Evolutionary conservation across 139 green algal species (phyloP), one percentile per base, ranked within the genome.

Genomic region (Haematococcus sp.): DNA sequence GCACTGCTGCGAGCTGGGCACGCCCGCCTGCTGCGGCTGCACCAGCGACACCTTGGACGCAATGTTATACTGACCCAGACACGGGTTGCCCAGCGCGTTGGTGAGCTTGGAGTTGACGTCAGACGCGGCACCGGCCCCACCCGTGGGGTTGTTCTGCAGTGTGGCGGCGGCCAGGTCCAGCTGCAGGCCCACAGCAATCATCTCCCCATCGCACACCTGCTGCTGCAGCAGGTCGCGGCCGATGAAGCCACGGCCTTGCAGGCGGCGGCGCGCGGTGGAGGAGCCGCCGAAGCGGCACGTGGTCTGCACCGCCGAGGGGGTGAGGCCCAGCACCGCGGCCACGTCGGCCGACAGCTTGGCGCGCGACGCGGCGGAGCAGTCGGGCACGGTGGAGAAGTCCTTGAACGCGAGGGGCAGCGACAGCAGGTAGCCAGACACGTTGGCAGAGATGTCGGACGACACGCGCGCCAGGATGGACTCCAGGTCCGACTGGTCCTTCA

Each of bases 361-460:
- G 2, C 28, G 11, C 11, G 58, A 65, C n/a, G 11, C 25, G n/a
- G 58, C 3, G 3, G 58, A 40, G 58, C 58, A 65, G 58, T 65
- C 52, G 23, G 40, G 11, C 58, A 65, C n/a, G 23, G 17, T 19
- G 11, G n/a, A 33, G 25, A 40, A 65, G 58, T 65, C 58, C 25
- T 19, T 65, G 56, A 76, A 69, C 23, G 27, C 56, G 17, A 56
- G 15, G 33, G 70, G 70, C 35, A 76, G 25, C 15, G 22, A 23
- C 16, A 76, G 23, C 23, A 69, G 70, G 70, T 70, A 76, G 27
- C 70, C 70, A 17, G 56, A 40, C 15, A 76, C 4, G 32, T 49
- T 27, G 16, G 56, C 35, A 27, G n/a, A 20, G 2, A 76, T 35
- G 23, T 30, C n/a, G 19, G 70, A 30, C 52, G 5, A 49, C 5